Evolutionary conservation across 1,284 basidiomycete genomes (phyloP), one percentile per base, ranked within the genome.

Genomic region (Spongispora temasekensis): DNA sequence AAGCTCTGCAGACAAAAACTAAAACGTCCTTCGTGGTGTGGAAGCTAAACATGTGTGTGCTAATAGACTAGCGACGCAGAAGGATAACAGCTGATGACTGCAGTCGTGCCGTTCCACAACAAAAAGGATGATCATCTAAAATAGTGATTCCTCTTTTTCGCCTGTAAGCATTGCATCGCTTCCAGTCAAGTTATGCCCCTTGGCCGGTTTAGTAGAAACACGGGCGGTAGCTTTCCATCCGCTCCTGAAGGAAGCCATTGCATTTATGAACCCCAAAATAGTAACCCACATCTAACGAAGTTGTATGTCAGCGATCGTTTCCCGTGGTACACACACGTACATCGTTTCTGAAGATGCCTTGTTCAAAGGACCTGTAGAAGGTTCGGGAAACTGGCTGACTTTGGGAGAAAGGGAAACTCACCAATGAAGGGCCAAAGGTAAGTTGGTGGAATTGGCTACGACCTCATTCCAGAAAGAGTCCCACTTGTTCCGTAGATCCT

Each of bases 371-470:
- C 88, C 90, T 92, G 59, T 25, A 53, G 34, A 50, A 61, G 58
- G 42, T 17, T 37, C 46, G 23, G 64, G 56, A 61, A 17, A 28
- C 31, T 32, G 32, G 59, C 34, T 21, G 19, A 32, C 17, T n/a
- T 30, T 51, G 56, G 9, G n/a, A n/a, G n/a, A 53, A 53, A 58
- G 55, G 40, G n/a, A 21, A 37, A 77, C 83, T 62, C 65, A 92
- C 93, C 92, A 95, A 72, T 95, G 94, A 55, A 94, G 74, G 5
- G 93, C 91, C 58, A 93, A 75, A 4, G 93, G 94, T 42, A 94
- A 75, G 71, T 94, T 91, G 32, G 86, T 87, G 5, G 89, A 63
- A 68, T 94, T 95, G 52, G 87, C 84, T 53, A 91, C 77, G 27
- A 91, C 71, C 65, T 94, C 91, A 61, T 85, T 88, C 80, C 86